Conservation (phyloP, 2,329 filamentous ascomycete species). For the Chaetomiaceae sp. region DNA sequence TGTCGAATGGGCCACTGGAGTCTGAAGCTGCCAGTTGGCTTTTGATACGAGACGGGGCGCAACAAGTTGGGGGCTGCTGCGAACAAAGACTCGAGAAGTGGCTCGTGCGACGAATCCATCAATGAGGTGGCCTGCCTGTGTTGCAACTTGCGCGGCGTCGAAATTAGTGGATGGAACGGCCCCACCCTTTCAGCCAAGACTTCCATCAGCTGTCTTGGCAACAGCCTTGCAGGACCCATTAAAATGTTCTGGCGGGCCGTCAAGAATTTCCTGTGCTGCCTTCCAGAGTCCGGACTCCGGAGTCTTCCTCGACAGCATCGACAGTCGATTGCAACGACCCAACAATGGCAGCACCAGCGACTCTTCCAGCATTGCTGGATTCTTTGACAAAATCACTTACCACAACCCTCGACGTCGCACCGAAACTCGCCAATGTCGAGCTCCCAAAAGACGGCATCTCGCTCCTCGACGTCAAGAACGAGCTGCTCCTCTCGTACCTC, state of each 20-base stretch:
- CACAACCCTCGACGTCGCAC: constrained; percentile 63
- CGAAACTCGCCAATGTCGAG: constrained; percentile 57
- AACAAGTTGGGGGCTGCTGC: too few relatives aligned
- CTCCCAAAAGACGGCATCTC: constrained; percentile 86
- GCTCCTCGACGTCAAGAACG: constrained; percentile 91
- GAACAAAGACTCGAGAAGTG: not conserved
- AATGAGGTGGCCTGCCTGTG: not conserved
- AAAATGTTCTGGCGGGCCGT: constrained; percentile 13
- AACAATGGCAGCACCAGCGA: constrained; percentile 30
- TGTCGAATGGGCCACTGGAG: not conserved
- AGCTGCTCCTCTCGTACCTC: constrained; percentile 92
- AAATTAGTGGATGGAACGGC: too few relatives aligned
- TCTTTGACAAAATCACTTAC: constrained; percentile 56
- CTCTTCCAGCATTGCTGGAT: constrained; percentile 45
- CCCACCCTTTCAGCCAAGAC: not conserved
- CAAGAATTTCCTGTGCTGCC: constrained; percentile 10
- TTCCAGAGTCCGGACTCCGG: too few relatives aligned
- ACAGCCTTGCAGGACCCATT: constrained; percentile 6
- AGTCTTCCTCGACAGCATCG: not conserved
- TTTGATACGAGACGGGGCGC: too few relatives aligned
- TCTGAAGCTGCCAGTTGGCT: not conserved
- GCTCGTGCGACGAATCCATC: constrained; percentile 1
- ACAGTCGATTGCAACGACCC: too few relatives aligned
- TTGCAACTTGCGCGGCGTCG: too few relatives aligned
- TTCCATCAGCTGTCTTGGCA: constrained; percentile 4